These are phyloP conservation scores for Erysimum cheiranthoides DNA, from an alignment of 345 rosid species.

Conservation along the genomic window DNA sequence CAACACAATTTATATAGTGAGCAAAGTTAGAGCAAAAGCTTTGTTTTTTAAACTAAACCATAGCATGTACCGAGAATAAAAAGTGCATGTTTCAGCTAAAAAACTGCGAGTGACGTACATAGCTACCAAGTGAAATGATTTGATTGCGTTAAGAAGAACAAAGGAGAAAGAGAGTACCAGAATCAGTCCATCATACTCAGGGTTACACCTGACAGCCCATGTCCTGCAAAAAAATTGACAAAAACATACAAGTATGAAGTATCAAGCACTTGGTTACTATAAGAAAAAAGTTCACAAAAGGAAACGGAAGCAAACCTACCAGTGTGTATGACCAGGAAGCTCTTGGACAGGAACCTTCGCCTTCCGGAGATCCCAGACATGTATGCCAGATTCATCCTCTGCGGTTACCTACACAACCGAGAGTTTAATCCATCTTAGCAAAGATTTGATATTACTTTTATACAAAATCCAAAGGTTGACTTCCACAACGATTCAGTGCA, in stretches of 20 bases:
- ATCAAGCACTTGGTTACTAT: background rate
- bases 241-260: conserved; percentile 14
- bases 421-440: conserved; percentile 21
- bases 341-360: conserved; percentile 66
- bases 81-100: conserved; percentile 17
- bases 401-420: conserved; percentile 61
- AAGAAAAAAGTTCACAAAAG: conserved; percentile 19
- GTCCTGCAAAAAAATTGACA: conserved; percentile 62
- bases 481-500: background rate
- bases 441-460: background rate
- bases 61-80: background rate
- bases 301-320: conserved; percentile 53
- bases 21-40: conserved; percentile 4
- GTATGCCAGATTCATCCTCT: conserved; percentile 80
- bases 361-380: conserved; percentile 81
- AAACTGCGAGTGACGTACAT: background rate
- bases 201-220: conserved; percentile 86
- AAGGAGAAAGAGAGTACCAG: conserved; percentile 60
- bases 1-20: background rate
- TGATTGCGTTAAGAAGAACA: conserved; percentile 13
- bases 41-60: conserved; percentile 10
- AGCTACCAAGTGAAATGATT: conserved; percentile 8
- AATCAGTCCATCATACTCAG: conserved; percentile 78
- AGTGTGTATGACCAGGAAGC: conserved; percentile 86
- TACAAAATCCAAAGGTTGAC: background rate